Conservation (phyloP, 495 filamentous ascomycete species). For the Aspergillus coremiiformis region DNA sequence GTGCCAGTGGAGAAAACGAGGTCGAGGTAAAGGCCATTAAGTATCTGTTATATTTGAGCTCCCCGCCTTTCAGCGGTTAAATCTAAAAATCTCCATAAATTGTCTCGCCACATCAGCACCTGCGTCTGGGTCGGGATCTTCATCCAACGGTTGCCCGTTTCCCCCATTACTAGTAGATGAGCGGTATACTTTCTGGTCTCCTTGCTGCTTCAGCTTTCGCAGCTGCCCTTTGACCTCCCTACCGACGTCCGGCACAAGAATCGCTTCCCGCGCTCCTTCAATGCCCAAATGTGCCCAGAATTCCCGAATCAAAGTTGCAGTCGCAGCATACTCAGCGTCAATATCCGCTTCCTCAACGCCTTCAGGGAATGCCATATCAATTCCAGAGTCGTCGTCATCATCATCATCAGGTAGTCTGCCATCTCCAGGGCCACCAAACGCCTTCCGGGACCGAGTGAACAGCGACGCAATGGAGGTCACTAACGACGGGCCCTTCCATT, state of each 20-base stretch:
- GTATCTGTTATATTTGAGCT: not conserved
- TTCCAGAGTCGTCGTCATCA: conserved; percentile 21
- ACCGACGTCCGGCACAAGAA: conserved; percentile 36
- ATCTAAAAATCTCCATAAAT: conserved; percentile 43
- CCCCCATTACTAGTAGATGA: not conserved
- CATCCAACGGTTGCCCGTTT: conserved; percentile 12
- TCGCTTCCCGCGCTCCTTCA: conserved; percentile 33
- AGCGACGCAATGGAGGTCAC: conserved; percentile 21
- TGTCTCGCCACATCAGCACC: conserved; percentile 41
- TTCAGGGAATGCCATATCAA: conserved; percentile 25
- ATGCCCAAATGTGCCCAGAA: conserved; percentile 35
- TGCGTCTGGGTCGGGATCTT: conserved; percentile 32
- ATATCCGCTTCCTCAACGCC: conserved; percentile 33
- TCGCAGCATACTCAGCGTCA: conserved; percentile 36
- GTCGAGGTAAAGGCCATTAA: not conserved
- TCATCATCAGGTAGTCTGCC: conserved; percentile 9
- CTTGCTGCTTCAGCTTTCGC: conserved; percentile 13
- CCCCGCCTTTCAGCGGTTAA: conserved; percentile 32
- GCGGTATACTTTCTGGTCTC: not conserved
- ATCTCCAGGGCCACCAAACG: not conserved
- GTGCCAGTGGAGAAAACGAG: not conserved
- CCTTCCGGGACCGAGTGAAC: not conserved
- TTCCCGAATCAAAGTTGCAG: conserved; percentile 35
- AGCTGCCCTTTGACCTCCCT: conserved; percentile 33
- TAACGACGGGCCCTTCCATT: conserved; percentile 38